These are phyloP conservation scores for Grosmannia huntii DNA, from an alignment of 2,329 filamentous ascomycete species.

Conservation along the genomic window DNA sequence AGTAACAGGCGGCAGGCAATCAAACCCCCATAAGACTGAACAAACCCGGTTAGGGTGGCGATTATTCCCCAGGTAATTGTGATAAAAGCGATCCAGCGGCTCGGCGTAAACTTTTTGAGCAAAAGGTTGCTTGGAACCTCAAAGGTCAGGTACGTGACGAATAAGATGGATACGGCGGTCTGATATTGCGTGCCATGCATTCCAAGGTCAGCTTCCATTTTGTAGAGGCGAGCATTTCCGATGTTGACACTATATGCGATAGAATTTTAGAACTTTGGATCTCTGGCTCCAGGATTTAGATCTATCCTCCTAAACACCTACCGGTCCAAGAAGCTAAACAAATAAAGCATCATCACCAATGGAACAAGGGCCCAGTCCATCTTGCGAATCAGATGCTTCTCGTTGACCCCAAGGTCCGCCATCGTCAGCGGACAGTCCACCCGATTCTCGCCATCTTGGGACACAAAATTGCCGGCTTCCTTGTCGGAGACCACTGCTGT, in stretches of 20 bases:
- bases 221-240: constrained; percentile 55
- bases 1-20: constrained; percentile 58
- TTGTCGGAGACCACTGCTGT: no score
- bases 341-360: constrained; percentile 55
- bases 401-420: constrained; percentile 16
- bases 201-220: constrained; percentile 48
- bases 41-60: constrained; percentile 55
- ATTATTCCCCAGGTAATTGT: constrained; percentile 53
- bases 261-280: neutral
- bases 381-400: constrained; percentile 49
- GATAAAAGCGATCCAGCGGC: constrained; percentile 52
- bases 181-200: constrained; percentile 55
- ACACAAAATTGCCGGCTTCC: no score
- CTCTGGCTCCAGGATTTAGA: no score
- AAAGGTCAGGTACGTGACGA: constrained; percentile 50
- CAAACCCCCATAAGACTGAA: constrained; percentile 50
- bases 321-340: constrained; percentile 65
- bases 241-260: constrained; percentile 41
- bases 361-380: constrained; percentile 53
- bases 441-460: no score
- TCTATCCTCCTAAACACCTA: constrained; percentile 19
- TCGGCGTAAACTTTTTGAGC: constrained; percentile 48
- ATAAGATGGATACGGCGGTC: constrained; percentile 51
- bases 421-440: neutral
- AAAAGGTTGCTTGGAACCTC: constrained; percentile 55